phyloP scores from a whole-genome alignment of 2,329 filamentous ascomycete species.

The Microdochium trichocladiopsis region DNA sequence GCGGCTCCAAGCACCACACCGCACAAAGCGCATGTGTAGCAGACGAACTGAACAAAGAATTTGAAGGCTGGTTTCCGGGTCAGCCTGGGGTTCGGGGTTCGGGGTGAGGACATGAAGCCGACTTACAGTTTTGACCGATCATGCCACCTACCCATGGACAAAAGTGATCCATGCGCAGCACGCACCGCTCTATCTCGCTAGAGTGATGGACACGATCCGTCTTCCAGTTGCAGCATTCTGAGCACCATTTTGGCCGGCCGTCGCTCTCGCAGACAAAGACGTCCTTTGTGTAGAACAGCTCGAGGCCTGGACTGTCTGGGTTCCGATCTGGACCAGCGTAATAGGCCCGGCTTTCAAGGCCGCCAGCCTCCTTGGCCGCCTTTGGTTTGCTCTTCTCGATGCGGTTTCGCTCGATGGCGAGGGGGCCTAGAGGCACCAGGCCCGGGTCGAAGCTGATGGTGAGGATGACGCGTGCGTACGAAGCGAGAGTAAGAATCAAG shows the following conservation, averaged over 20 bases:
- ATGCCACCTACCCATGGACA: constrained; percentile 97
- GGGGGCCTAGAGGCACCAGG: constrained; percentile 58
- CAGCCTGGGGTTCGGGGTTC: constrained; percentile 1
- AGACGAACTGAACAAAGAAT: constrained; percentile 83
- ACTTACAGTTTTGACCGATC: constrained; percentile 68
- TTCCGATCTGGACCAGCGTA: constrained; percentile 32
- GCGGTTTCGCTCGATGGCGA: constrained; percentile 18
- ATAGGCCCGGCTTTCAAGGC: constrained; percentile 26
- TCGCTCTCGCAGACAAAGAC: constrained; percentile 78
- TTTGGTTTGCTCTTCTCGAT: constrained; percentile 15
- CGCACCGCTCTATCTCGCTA: constrained; percentile 72
- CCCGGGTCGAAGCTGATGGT: constrained; percentile 66
- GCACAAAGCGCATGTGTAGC: constrained; percentile 65
- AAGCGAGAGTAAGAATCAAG: constrained; percentile 55
- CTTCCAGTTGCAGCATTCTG: constrained; percentile 79
- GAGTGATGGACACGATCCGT: constrained; percentile 84
- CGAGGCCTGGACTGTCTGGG: constrained; percentile 61
- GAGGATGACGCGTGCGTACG: constrained; percentile 66
- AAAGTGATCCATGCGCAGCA: constrained; percentile 89
- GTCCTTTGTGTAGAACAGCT: constrained; percentile 74
- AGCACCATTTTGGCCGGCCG: constrained; percentile 83
- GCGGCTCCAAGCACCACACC: constrained; percentile 55
- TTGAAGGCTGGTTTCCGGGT: constrained; percentile 61
- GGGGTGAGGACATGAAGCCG: constrained; percentile 2
- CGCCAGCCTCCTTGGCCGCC: constrained; percentile 9